phyloP scores from a whole-genome alignment of 2,329 filamentous ascomycete species.

The Arthrobotrys entomopaga region DNA sequence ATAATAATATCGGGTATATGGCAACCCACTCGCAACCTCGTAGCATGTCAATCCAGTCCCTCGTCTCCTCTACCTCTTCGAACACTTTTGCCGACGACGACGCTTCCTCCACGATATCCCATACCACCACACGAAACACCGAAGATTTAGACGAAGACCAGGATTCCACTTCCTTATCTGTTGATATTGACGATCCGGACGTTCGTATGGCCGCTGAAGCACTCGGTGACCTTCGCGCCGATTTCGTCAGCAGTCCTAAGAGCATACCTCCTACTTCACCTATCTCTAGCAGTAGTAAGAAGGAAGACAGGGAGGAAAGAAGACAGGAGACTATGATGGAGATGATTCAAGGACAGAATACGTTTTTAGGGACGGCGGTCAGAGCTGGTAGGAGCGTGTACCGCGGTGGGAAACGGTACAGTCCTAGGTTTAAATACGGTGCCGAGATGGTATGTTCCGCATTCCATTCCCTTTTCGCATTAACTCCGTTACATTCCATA shows the following conservation, averaged over 20 bases:
- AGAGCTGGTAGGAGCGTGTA: conserved; percentile 51
- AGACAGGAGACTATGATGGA: conserved; percentile 65
- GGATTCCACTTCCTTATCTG: conserved; percentile 16
- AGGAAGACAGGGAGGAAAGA: conserved; percentile 61
- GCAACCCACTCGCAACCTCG: conserved; percentile 24
- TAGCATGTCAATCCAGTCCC: conserved; percentile 55
- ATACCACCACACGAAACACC: conserved; percentile 53
- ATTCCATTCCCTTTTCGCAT: not conserved
- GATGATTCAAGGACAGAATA: conserved; percentile 70
- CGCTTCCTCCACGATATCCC: conserved; percentile 42
- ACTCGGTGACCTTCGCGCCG: conserved; percentile 73
- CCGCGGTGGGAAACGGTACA: conserved; percentile 67
- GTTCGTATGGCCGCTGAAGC: conserved; percentile 78
- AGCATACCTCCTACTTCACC: conserved; percentile 33
- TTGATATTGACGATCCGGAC: conserved; percentile 71
- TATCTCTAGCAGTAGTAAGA: conserved; percentile 23
- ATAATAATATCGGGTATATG: not conserved
- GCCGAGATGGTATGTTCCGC: conserved; percentile 63
- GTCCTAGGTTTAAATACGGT: conserved; percentile 85
- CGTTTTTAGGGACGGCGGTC: conserved; percentile 63
- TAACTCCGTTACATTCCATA: not conserved
- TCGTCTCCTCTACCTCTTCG: conserved; percentile 44
- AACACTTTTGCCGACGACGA: conserved; percentile 49
- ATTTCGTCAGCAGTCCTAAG: conserved; percentile 58
- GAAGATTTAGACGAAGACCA: conserved; percentile 46